Percentiles rank a stretch among this genome's conserved stretches.
These are phyloP conservation scores for Cylindrotheca fusiformis DNA, from an alignment of 108 stramenopile genomes.

Conservation along the genomic window DNA sequence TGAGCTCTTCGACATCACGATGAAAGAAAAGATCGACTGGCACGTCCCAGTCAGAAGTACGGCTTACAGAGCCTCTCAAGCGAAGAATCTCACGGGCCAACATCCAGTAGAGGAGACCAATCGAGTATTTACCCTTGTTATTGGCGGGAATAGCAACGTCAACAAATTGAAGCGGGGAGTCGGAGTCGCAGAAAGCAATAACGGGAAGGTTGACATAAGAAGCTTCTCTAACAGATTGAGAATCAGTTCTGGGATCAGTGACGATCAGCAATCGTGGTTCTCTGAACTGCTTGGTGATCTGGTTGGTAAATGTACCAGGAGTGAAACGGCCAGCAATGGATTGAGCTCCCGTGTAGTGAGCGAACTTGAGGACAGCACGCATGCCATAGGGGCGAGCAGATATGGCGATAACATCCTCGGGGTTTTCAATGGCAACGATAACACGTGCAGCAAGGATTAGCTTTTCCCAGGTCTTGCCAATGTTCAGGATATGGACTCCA, in stretches of 20 bases:
- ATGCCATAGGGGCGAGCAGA: slow-evolving; percentile 99
- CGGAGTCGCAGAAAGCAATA: slow-evolving; percentile 98
- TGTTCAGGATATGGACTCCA: slow-evolving; percentile 99
- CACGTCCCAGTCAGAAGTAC: slow-evolving; percentile 92
- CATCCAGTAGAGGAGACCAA: slow-evolving; percentile 99
- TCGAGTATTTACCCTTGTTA: slow-evolving; percentile 99
- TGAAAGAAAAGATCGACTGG: slow-evolving; percentile 99
- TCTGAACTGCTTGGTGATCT: slow-evolving; percentile 99
- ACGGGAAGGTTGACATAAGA: slow-evolving; percentile 99
- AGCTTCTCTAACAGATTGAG: slow-evolving; percentile 95
- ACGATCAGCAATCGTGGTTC: slow-evolving; percentile 99
- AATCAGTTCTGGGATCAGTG: slow-evolving; percentile 98
- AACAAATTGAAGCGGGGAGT: slow-evolving; percentile 97
- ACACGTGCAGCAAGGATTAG: slow-evolving; percentile 98
- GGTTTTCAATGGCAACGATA: slow-evolving; percentile 99
- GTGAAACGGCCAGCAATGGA: slow-evolving; percentile 99
- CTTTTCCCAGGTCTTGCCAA: slow-evolving; percentile 99
- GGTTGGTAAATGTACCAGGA: slow-evolving; percentile 99
- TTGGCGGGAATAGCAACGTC: slow-evolving; percentile 99
- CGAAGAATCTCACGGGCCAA: slow-evolving; percentile 98
- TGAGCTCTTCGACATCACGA: slow-evolving; percentile 99
- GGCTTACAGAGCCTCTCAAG: slow-evolving; percentile 94
- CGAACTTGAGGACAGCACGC: slow-evolving; percentile 99
- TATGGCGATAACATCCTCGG: slow-evolving; percentile 99
- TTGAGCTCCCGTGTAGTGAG: slow-evolving; percentile 98